Evolutionary conservation across 192 early-diverging fungal species (phyloP).

Genomic region (Rhizoclosmatium globosum): DNA sequence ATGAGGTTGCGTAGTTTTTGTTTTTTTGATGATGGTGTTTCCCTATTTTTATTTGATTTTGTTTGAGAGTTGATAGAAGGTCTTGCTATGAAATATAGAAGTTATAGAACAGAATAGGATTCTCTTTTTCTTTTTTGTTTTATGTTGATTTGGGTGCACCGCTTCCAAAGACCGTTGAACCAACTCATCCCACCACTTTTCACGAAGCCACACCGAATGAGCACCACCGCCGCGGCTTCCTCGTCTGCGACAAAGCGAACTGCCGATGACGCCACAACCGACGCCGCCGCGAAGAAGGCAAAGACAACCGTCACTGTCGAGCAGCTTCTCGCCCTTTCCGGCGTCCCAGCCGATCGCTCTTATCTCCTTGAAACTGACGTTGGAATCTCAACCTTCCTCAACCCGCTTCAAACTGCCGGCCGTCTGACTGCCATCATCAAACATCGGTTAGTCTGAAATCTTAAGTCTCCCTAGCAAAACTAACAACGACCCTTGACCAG

Average conservation of each 20-base stretch:
- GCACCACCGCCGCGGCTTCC: neutral
- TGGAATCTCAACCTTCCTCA: constrained; percentile 70
- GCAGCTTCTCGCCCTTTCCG: constrained; percentile 17
- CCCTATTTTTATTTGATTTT: too few relatives aligned
- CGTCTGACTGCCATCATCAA: constrained; percentile 69
- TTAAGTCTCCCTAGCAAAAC: neutral
- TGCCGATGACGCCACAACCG: neutral
- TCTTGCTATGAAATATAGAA: too few relatives aligned
- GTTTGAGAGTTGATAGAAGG: too few relatives aligned
- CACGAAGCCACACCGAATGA: too few relatives aligned
- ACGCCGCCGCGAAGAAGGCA: neutral
- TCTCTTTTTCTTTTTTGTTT: too few relatives aligned
- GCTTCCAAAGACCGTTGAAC: too few relatives aligned
- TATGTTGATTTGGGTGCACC: too few relatives aligned
- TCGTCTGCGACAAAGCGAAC: neutral
- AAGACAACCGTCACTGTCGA: constrained; percentile 12
- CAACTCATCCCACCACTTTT: too few relatives aligned
- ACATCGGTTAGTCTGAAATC: constrained; percentile 53
- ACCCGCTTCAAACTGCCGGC: constrained; percentile 19
- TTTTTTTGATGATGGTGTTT: too few relatives aligned
- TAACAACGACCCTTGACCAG: constrained; percentile 45
- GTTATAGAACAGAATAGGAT: too few relatives aligned
- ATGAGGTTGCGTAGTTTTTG: too few relatives aligned
- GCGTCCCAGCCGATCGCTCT: constrained; percentile 21
- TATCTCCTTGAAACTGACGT: constrained; percentile 64